These are phyloP conservation scores for Microbotryum violaceum DNA, from an alignment of 1,284 basidiomycete genomes.

Conservation along the genomic window DNA sequence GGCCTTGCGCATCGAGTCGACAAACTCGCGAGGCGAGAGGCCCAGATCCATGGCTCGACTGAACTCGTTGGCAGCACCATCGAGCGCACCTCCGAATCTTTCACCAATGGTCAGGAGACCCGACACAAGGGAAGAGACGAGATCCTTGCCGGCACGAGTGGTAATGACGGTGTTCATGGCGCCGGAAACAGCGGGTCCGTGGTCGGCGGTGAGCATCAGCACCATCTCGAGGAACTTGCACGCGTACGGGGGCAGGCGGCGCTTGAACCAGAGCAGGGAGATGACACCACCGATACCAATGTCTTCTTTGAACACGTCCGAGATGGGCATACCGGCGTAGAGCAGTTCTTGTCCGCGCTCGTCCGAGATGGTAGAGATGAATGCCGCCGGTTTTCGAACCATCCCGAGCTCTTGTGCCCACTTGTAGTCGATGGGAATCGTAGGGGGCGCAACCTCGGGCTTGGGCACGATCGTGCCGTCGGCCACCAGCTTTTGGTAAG, in stretches of 20 bases:
- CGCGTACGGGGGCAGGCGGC: slow-evolving; percentile 69
- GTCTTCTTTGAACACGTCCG: slow-evolving; percentile 96
- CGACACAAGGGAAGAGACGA: slow-evolving; percentile 92
- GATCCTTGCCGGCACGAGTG: slow-evolving; percentile 94
- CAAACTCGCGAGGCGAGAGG: slow-evolving; percentile 91
- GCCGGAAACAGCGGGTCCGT: slow-evolving; percentile 56
- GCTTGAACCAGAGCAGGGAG: slow-evolving; percentile 95
- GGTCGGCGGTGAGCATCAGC: slow-evolving; percentile 96
- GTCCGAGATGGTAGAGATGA: slow-evolving; percentile 95
- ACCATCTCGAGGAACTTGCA: slow-evolving; percentile 99
- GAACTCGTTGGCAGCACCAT: slow-evolving; percentile 95
- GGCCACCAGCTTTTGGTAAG: slow-evolving; percentile 75
- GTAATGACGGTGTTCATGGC: slow-evolving; percentile 99
- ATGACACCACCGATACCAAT: slow-evolving; percentile 97
- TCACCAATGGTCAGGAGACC: slow-evolving; percentile 96
- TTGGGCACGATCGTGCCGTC: slow-evolving; percentile 63
- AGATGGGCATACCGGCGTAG: slow-evolving; percentile 98
- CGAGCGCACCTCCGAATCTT: slow-evolving; percentile 98
- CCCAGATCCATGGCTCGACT: slow-evolving; percentile 82
- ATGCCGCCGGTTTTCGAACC: slow-evolving; percentile 96
- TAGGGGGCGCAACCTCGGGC: slow-evolving; percentile 79
- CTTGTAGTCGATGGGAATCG: slow-evolving; percentile 99
- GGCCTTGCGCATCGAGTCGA: slow-evolving; percentile 87
- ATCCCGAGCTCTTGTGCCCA: slow-evolving; percentile 96
- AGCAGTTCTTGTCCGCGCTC: slow-evolving; percentile 97